Conservation (phyloP, 176 grass and related monocot genomes). For the Urochloa ruziziensis region DNA sequence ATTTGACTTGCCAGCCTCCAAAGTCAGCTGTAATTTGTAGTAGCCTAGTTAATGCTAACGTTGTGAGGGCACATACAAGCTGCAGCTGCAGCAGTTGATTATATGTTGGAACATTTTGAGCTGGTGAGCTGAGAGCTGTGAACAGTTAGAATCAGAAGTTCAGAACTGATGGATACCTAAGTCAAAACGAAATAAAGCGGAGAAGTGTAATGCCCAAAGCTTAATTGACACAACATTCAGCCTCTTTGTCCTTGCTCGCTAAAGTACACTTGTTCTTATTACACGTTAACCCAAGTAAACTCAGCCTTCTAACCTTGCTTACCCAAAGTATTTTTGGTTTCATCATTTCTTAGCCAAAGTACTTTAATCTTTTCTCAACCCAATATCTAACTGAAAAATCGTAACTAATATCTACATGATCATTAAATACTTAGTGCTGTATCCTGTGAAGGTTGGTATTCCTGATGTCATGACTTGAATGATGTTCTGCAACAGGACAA, state of each 20-base stretch:
- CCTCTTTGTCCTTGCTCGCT: background rate
- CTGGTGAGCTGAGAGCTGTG: background rate
- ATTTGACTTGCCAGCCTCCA: background rate
- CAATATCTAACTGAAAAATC: background rate
- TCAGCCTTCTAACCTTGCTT: background rate
- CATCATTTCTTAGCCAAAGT: background rate
- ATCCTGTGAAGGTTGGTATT: background rate
- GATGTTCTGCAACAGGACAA: conserved; percentile 74
- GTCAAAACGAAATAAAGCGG: background rate
- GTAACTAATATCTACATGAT: background rate
- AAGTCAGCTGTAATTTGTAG: background rate
- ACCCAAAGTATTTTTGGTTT: background rate
- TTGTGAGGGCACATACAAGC: background rate
- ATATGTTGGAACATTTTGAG: background rate
- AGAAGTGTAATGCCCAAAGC: background rate
- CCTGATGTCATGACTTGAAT: background rate
- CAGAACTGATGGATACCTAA: background rate
- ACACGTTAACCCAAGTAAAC: background rate
- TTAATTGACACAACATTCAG: background rate
- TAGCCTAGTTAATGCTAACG: background rate
- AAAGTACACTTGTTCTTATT: background rate
- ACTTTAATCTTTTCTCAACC: background rate
- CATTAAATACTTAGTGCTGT: background rate
- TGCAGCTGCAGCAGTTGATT: background rate
- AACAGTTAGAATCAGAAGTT: background rate